Conservation (phyloP, 2,329 filamentous ascomycete species). For the Botrytis elliptica region DNA sequence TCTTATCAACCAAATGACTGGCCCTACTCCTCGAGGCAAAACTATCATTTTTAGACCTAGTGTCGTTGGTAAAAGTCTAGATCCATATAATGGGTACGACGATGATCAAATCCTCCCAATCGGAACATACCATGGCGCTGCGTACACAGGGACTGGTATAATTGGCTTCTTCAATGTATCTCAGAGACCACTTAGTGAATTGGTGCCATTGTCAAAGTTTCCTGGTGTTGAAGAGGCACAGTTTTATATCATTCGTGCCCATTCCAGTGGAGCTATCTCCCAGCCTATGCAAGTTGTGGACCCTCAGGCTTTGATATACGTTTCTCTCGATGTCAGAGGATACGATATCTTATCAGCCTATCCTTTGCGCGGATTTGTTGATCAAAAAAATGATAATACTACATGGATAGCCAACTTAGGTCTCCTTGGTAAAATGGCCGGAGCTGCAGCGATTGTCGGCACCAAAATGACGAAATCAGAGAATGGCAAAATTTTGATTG, state of each 20-base stretch:
- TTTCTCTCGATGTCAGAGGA: constrained; percentile 62
- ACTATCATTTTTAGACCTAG: constrained; percentile 81
- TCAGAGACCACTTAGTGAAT: constrained; percentile 58
- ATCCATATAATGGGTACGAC: constrained; percentile 73
- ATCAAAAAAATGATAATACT: constrained; percentile 39
- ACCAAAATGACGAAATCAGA: constrained; percentile 57
- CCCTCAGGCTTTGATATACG: constrained; percentile 53
- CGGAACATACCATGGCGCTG: constrained; percentile 71
- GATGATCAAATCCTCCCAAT: constrained; percentile 74
- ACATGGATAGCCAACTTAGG: constrained; percentile 70
- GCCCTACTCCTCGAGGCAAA: constrained; percentile 65
- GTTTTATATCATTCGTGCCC: constrained; percentile 71
- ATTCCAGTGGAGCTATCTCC: constrained; percentile 64
- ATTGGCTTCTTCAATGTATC: constrained; percentile 84
- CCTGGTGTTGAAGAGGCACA: constrained; percentile 61
- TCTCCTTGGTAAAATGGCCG: constrained; percentile 85
- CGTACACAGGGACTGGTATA: constrained; percentile 69
- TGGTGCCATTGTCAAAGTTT: constrained; percentile 70
- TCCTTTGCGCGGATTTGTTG: constrained; percentile 58
- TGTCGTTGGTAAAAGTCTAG: constrained; percentile 67
- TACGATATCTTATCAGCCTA: constrained; percentile 83
- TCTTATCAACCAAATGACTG: constrained; percentile 80
- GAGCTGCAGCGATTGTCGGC: constrained; percentile 70
- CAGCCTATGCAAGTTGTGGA: constrained; percentile 47
- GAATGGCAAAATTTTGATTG: constrained; percentile 62